A percentile compares a stretch with the other conserved stretches of the same genome.
These are phyloP conservation scores for Maudiozyma bulderi DNA, from an alignment of 805 yeast genomes.

Conservation along the genomic window DNA sequence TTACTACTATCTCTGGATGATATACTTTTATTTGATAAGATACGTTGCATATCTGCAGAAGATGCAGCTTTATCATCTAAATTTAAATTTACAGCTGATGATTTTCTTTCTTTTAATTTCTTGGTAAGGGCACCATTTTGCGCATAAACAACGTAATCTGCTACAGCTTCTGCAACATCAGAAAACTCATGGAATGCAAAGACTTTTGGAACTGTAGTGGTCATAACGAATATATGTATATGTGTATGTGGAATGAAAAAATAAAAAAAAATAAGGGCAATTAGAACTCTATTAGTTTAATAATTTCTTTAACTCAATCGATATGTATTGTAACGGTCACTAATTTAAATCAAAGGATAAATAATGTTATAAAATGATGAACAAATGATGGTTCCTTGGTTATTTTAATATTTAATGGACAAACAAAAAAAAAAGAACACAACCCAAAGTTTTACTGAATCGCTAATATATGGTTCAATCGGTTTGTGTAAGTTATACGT, in stretches of 20 bases:
- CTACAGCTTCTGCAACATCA: constrained; percentile 93
- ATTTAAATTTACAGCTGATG: constrained; percentile 13
- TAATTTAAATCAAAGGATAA: not conserved
- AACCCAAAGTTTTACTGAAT: no score
- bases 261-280: no score
- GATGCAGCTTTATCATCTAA: constrained; percentile 1
- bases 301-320: not conserved
- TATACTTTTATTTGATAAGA: constrained; percentile 16
- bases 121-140: constrained; percentile 47
- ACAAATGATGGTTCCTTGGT: no score
- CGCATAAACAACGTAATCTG: constrained; percentile 84
- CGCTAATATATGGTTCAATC: no score
- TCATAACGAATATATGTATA: constrained; percentile 40
- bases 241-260: no score
- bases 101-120: constrained; percentile 14
- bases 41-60: constrained; percentile 11
- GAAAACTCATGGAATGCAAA: constrained; percentile 85
- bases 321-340: not conserved
- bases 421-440: no score
- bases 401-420: no score
- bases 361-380: no score
- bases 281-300: no score
- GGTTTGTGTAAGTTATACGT: no score
- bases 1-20: constrained; percentile 6
- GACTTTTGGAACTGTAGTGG: constrained; percentile 87